Conservation (phyloP, 257 asterid species). For the Coffea eugenioides region DNA sequence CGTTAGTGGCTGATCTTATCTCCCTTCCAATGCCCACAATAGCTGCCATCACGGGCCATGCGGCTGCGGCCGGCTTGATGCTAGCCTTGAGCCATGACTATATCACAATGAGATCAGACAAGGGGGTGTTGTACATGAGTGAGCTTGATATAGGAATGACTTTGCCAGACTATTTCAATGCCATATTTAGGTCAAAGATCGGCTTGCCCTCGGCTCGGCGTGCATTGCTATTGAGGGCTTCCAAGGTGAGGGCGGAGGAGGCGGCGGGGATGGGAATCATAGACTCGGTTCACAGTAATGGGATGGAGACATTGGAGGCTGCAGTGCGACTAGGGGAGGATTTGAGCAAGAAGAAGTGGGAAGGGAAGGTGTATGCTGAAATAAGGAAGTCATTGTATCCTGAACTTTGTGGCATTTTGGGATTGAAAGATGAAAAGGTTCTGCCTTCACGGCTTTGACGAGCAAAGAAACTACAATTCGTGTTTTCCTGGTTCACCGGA, state of each 20-base stretch:
- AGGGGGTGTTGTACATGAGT: conserved; percentile 73
- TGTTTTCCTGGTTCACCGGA: background rate
- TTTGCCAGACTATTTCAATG: conserved; percentile 68
- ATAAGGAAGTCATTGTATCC: conserved; percentile 64
- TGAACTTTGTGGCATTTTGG: conserved; percentile 50
- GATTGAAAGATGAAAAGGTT: conserved; percentile 34
- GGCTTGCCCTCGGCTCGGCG: conserved; percentile 45
- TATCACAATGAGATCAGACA: conserved; percentile 55
- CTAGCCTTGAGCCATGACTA: conserved; percentile 79
- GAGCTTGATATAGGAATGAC: conserved; percentile 85
- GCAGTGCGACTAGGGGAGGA: conserved; percentile 55
- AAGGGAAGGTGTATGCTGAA: conserved; percentile 59
- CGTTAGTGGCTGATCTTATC: conserved; percentile 60
- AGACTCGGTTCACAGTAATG: conserved; percentile 39
- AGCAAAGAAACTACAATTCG: background rate
- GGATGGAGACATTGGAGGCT: conserved; percentile 55
- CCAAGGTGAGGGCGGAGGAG: conserved; percentile 55
- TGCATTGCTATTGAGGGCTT: conserved; percentile 45
- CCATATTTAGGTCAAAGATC: conserved; percentile 50
- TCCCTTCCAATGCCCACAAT: conserved; percentile 78
- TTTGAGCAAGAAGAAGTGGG: conserved; percentile 54
- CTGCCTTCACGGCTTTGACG: conserved; percentile 62
- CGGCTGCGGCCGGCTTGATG: conserved; percentile 77
- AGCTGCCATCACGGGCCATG: conserved; percentile 84
- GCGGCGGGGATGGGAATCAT: conserved; percentile 65